Percentiles rank a stretch among this genome's conserved stretches.
Evolutionary conservation across 2,329 filamentous ascomycete genomes (phyloP).

Genomic region (Xylaria sp.): DNA sequence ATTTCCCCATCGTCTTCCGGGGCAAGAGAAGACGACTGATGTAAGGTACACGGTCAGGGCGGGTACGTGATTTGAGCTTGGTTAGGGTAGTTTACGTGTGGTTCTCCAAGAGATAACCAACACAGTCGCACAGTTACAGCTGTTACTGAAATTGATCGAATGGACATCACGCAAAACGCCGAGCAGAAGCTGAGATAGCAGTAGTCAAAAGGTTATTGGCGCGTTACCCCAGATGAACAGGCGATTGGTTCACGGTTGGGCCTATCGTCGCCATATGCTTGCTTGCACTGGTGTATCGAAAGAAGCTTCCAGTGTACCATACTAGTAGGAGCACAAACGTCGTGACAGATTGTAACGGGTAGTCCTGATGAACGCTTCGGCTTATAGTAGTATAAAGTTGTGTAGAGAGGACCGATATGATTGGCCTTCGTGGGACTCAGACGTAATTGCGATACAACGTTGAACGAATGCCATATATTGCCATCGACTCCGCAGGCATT

Average conservation of each 20-base stretch:
- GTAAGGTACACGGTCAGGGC: constrained; percentile 48
- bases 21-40: constrained; percentile 46
- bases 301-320: constrained; percentile 13
- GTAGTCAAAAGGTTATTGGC: not conserved
- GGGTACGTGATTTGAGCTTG: constrained; percentile 35
- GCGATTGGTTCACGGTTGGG: constrained; percentile 12
- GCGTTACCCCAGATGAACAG: not conserved
- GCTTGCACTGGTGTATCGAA: constrained; percentile 15
- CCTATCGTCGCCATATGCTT: not conserved
- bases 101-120: constrained; percentile 11
- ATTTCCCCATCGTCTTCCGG: constrained; percentile 43
- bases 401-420: constrained; percentile 35
- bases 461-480: constrained; percentile 47
- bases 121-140: not conserved
- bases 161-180: constrained; percentile 13
- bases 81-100: constrained; percentile 16
- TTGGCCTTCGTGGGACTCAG: constrained; percentile 42
- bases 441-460: constrained; percentile 48
- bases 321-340: constrained; percentile 30
- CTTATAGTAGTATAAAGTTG: constrained; percentile 16
- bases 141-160: not conserved
- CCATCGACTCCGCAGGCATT: constrained; percentile 42
- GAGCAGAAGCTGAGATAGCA: constrained; percentile 9
- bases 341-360: constrained; percentile 33
- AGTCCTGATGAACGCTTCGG: constrained; percentile 27